Evolutionary conservation across 495 filamentous ascomycete species (phyloP).

Genomic region (Tuber aestivum): DNA sequence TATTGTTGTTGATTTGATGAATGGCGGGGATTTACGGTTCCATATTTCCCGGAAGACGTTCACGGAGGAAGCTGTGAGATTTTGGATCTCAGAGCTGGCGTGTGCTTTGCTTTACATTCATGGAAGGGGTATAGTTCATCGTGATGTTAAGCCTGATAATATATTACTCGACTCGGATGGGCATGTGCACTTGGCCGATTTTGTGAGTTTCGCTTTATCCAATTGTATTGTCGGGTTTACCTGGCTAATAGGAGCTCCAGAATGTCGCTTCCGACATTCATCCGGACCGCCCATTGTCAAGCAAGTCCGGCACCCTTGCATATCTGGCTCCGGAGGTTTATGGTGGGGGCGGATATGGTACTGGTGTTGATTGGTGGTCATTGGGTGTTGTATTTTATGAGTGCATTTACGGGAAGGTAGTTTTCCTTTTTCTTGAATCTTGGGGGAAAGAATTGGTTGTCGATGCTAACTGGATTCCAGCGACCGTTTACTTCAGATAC

Average conservation of each 20-base stretch:
- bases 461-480: conserved; percentile 46
- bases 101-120: conserved; percentile 92
- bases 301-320: conserved; percentile 92
- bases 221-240: neutral
- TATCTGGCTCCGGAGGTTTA: conserved; percentile 97
- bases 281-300: conserved; percentile 74
- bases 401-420: conserved; percentile 97
- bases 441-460: neutral
- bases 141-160: conserved; percentile 96
- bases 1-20: conserved; percentile 97
- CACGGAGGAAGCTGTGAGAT: conserved; percentile 91
- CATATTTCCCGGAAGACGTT: conserved; percentile 98
- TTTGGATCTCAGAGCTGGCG: conserved; percentile 91
- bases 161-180: conserved; percentile 88
- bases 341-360: conserved; percentile 73
- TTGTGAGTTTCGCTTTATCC: conserved; percentile 55
- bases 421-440: conserved; percentile 33
- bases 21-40: conserved; percentile 91
- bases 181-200: conserved; percentile 96
- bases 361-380: conserved; percentile 97
- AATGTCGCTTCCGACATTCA: conserved; percentile 94
- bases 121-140: conserved; percentile 84
- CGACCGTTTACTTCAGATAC: conserved; percentile 86
- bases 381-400: conserved; percentile 95
- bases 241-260: conserved; percentile 47